Evolutionary conservation across 371 early-diverging fungal species (phyloP).

Genomic region (Gilbertella persicaria): DNA sequence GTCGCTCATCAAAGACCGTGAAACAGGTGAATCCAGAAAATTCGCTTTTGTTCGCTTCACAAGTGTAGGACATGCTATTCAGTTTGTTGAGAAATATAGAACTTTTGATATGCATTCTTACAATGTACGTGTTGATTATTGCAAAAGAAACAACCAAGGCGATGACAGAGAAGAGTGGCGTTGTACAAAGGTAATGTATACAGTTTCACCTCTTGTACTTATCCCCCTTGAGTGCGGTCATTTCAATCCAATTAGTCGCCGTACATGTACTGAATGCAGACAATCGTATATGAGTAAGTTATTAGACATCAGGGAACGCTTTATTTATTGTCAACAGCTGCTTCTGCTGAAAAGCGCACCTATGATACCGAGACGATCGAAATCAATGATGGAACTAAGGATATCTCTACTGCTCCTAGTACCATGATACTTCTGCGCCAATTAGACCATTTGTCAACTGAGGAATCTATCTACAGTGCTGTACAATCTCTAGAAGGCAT

Average conservation of each 20-base stretch:
- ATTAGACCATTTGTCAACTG: conserved; percentile 56
- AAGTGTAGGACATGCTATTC: conserved; percentile 66
- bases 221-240: conserved; percentile 26
- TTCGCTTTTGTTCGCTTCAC: conserved; percentile 70
- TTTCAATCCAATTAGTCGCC: conserved; percentile 39
- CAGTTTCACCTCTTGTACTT: not conserved
- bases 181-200: conserved; percentile 45
- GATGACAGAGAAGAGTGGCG: conserved; percentile 57
- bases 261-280: conserved; percentile 41
- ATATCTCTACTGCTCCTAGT: conserved; percentile 42
- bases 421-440: conserved; percentile 49
- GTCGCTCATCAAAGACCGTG: conserved; percentile 50
- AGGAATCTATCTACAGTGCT: conserved; percentile 47
- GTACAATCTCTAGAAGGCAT: conserved; percentile 30
- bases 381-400: conserved; percentile 57
- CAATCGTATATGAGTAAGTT: conserved; percentile 31
- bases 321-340: conserved; percentile 7
- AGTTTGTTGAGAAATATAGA: conserved; percentile 56
- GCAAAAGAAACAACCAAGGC: conserved; percentile 37
- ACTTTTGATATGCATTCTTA: conserved; percentile 44
- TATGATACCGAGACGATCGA: conserved; percentile 36
- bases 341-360: conserved; percentile 31
- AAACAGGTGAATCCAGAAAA: conserved; percentile 60
- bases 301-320: not conserved
- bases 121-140: conserved; percentile 60